These are phyloP conservation scores for Lecanicillium sp. DNA, from an alignment of 2,329 filamentous ascomycete genomes.

Conservation along the genomic window DNA sequence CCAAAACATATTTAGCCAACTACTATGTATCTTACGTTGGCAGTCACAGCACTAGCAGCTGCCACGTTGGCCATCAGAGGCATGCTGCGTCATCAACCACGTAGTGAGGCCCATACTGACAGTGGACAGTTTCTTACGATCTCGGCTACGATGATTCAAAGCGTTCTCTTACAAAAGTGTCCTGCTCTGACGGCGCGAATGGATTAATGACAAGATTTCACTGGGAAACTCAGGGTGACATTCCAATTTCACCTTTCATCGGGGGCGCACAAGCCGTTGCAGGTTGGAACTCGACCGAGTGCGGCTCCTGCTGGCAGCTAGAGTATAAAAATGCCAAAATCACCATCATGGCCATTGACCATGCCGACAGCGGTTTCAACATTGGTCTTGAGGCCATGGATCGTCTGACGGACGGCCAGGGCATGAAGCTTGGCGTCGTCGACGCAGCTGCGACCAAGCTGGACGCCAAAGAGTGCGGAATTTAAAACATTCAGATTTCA, in stretches of 20 bases:
- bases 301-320: constrained; percentile 52
- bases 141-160: constrained; percentile 56
- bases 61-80: constrained; percentile 28
- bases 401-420: constrained; percentile 44
- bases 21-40: too few species aligned
- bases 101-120: constrained; percentile 9
- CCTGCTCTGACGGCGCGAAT: constrained; percentile 62
- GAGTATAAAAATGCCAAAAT: constrained; percentile 43
- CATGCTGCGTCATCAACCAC: constrained; percentile 2
- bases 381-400: constrained; percentile 50
- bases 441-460: constrained; percentile 41
- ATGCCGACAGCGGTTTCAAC: constrained; percentile 43
- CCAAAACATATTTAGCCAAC: too few species aligned
- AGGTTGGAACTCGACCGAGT: constrained; percentile 49
- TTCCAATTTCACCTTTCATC: constrained; percentile 46
- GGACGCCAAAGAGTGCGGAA: constrained; percentile 32
- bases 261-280: constrained; percentile 44
- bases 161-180: constrained; percentile 47
- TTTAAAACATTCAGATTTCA: constrained; percentile 16
- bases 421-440: constrained; percentile 40
- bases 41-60: constrained; percentile 22
- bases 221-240: constrained; percentile 46
- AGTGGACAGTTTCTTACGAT: constrained; percentile 59
- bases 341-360: constrained; percentile 50
- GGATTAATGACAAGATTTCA: constrained; percentile 56